phyloP scores from a whole-genome alignment of 2,329 filamentous ascomycete species.

The Escovopsis weberi region DNA sequence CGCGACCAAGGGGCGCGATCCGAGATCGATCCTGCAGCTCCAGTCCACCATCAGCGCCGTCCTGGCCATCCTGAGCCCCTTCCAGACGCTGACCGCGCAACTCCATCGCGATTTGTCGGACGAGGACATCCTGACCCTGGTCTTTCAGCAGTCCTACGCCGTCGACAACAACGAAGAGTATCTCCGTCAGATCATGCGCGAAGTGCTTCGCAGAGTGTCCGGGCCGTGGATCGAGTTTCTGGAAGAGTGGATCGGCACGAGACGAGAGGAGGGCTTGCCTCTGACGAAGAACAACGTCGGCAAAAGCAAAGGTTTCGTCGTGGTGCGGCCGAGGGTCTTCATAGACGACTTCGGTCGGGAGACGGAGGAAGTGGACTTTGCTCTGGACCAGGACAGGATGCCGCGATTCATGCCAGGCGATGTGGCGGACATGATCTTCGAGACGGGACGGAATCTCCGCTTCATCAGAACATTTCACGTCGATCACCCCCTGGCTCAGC shows the following conservation, averaged over 20 bases:
- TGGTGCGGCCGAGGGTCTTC: conserved; percentile 37
- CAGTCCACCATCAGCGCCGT: conserved; percentile 34
- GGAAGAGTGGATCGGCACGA: conserved; percentile 62
- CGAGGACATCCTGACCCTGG: conserved; percentile 43
- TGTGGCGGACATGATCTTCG: conserved; percentile 58
- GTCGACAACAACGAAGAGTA: conserved; percentile 49
- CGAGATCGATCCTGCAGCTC: conserved; percentile 37
- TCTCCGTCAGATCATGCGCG: conserved; percentile 48
- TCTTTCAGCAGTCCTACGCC: conserved; percentile 47
- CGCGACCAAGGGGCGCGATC: conserved; percentile 25
- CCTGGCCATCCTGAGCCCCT: conserved; percentile 33
- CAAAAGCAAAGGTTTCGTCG: conserved; percentile 43
- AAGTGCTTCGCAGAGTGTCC: conserved; percentile 49
- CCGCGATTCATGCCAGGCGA: conserved; percentile 59
- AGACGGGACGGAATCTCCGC: conserved; percentile 62
- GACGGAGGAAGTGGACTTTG: conserved; percentile 42
- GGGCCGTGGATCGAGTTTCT: conserved; percentile 53
- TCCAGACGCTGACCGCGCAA: conserved; percentile 35
- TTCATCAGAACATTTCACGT: conserved; percentile 58
- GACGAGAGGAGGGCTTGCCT: conserved; percentile 39
- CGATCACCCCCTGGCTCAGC: conserved; percentile 49
- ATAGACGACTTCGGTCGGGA: conserved; percentile 46
- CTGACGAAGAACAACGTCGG: conserved; percentile 32
- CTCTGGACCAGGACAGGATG: conserved; percentile 49
- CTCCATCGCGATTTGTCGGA: conserved; percentile 34